Evolutionary conservation across 768 basidiomycete species (phyloP).

Genomic region (Brasilioporus rufonigricans): DNA sequence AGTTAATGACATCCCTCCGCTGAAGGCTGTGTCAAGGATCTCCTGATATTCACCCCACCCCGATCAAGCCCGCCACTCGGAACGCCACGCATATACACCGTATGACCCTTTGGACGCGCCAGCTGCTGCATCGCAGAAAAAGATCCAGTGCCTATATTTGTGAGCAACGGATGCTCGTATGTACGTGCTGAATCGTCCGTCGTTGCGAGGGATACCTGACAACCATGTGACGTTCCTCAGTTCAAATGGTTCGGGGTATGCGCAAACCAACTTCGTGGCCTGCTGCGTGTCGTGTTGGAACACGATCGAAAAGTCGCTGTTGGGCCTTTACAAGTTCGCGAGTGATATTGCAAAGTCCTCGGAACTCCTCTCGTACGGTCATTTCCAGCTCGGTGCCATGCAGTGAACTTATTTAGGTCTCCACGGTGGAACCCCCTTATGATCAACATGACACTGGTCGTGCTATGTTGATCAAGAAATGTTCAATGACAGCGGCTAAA

Average conservation of each 20-base stretch:
- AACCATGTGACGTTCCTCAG: slow-evolving; percentile 39
- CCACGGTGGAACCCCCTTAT: slow-evolving; percentile 31
- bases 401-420: no score
- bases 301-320: slow-evolving; percentile 35
- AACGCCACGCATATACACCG: not conserved
- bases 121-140: slow-evolving; percentile 12
- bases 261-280: slow-evolving; percentile 39
- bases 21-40: slow-evolving; percentile 3
- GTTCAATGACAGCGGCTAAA: slow-evolving; percentile 7
- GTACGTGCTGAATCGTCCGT: slow-evolving; percentile 17
- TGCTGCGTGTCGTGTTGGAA: slow-evolving; percentile 35
- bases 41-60: slow-evolving; percentile 7
- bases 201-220: no score
- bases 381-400: no score
- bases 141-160: slow-evolving; percentile 34
- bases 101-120: slow-evolving; percentile 26
- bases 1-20: not conserved
- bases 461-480: slow-evolving; percentile 23
- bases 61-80: slow-evolving; percentile 8
- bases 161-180: slow-evolving; percentile 6
- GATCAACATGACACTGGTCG: slow-evolving; percentile 14
- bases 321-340: slow-evolving; percentile 40
- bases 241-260: slow-evolving; percentile 42
- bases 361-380: slow-evolving; percentile 31
- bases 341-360: slow-evolving; percentile 28